Evolutionary conservation across 441 rosid species (phyloP), one percentile per base, ranked within the genome.

Genomic region (Bruguiera hainesii): DNA sequence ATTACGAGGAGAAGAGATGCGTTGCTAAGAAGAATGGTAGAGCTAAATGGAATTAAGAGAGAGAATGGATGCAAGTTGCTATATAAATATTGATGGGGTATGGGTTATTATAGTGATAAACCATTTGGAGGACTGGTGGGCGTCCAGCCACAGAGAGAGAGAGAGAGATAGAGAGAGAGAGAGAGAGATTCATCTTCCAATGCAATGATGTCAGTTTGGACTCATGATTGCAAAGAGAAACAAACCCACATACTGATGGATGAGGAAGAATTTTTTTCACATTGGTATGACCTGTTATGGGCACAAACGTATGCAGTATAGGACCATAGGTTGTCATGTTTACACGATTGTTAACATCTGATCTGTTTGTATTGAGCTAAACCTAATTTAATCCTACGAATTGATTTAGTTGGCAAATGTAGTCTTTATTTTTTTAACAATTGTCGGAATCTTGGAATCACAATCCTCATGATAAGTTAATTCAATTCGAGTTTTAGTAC

Each of bases 181-280:
- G 57, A 53, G 37, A 33, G 37, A 51, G 56, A 35, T 61, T 65
- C 66, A 63, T 68, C 74, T 71, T 78, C 59, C 30, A 59, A 73
- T 56, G 82, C 73, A 73, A 82, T 82, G 76, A 84, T 80, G 83
- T 73, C 55, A 42, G 59, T 73, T 68, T 71, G 69, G 78, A 78
- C 79, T 74, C 77, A 76, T 76, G 64, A 75, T 81, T 74, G 77
- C 79, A 46, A 73, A 67, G 74, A 57, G 72, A 77, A 78, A 77
- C 79, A 78, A 68, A 74, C 65, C 68, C 39, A 31, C 62, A 63
- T 25, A 28, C 68, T 74, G 73, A 61, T 69, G 60, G 11, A 68
- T 28, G 68, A 39, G 23, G 56, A 51, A 61, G 7, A 60, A 52
- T 65, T 42, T 42, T 39, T 0, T 13, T 42, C 18, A 3, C 48